phyloP scores from a whole-genome alignment of 2,329 filamentous ascomycete genomes.

The Xylariaceae sp. region DNA sequence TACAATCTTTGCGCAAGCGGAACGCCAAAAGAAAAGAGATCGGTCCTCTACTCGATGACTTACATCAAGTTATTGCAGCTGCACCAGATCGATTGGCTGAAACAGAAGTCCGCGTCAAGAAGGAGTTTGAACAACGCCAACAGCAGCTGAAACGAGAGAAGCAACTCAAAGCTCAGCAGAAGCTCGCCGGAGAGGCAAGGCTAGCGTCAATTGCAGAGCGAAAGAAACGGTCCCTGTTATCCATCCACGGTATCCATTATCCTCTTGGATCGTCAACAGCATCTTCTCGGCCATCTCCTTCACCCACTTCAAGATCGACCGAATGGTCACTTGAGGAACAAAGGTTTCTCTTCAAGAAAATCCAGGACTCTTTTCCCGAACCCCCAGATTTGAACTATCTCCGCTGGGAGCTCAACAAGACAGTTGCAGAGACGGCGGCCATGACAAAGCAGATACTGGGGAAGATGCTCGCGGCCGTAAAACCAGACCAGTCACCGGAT shows the following conservation, averaged over 20 bases:
- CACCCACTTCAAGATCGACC: conserved; percentile 2
- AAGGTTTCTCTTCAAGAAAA: conserved; percentile 33
- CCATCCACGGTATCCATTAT: conserved; percentile 27
- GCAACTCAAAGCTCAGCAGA: conserved; percentile 25
- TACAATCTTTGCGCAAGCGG: conserved; percentile 3
- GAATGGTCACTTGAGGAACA: conserved; percentile 40
- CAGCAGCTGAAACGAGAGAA: conserved; percentile 24
- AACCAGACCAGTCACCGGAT: conserved; percentile 21
- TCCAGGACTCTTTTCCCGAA: conserved; percentile 37
- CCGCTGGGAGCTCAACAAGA: conserved; percentile 33
- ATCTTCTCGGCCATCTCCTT: conserved; percentile 18
- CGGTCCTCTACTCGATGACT: conserved; percentile 22
- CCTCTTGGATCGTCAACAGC: conserved; percentile 18
- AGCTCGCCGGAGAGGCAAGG: conserved; percentile 24
- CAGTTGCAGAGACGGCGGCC: conserved; percentile 33
- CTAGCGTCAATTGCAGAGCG: conserved; percentile 28
- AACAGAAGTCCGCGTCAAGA: conserved; percentile 20
- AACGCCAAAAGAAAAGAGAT: conserved; percentile 30
- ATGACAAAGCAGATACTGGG: conserved; percentile 37
- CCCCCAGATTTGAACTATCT: conserved; percentile 32
- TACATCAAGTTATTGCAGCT: conserved; percentile 24
- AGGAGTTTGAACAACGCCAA: conserved; percentile 15
- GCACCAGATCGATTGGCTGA: conserved; percentile 31
- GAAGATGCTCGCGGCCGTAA: conserved; percentile 34
- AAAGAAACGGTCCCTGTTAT: conserved; percentile 33